phyloP scores from a whole-genome alignment of 441 rosid genomes.

The Adansonia rubrostipa region DNA sequence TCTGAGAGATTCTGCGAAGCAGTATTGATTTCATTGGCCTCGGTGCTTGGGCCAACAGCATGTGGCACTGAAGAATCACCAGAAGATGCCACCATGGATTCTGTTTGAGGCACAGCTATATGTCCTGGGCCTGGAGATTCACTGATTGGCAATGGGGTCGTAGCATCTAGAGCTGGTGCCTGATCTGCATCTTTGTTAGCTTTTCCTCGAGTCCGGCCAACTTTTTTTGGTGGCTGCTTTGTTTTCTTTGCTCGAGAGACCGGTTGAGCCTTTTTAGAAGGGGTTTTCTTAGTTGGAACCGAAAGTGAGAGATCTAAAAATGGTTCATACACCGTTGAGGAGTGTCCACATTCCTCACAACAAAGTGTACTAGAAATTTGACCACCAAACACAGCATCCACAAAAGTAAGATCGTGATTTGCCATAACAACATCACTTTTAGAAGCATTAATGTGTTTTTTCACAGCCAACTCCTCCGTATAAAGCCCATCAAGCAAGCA shows the following conservation, averaged over 20 bases:
- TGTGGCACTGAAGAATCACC: constrained; percentile 43
- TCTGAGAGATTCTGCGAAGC: constrained; percentile 42
- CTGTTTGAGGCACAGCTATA: constrained; percentile 35
- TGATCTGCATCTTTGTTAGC: constrained; percentile 47
- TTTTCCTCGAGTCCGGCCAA: constrained; percentile 51
- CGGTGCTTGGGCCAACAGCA: constrained; percentile 30
- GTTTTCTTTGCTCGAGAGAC: constrained; percentile 67
- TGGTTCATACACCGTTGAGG: constrained; percentile 83
- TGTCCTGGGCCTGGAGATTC: constrained; percentile 33
- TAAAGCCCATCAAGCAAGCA: constrained; percentile 85
- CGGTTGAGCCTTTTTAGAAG: constrained; percentile 58
- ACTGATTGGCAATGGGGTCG: constrained; percentile 38
- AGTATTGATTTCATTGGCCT: constrained; percentile 35
- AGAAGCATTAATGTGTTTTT: constrained; percentile 50
- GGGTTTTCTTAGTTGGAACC: constrained; percentile 78
- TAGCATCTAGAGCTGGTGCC: constrained; percentile 35
- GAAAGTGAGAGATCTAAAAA: constrained; percentile 93
- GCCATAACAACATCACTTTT: constrained; percentile 35
- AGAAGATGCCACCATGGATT: constrained; percentile 38
- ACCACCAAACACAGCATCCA: constrained; percentile 84
- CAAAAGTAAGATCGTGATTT: constrained; percentile 56
- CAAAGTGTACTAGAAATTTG: constrained; percentile 79
- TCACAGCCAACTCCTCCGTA: constrained; percentile 65
- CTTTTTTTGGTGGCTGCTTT: constrained; percentile 70
- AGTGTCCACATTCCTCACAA: constrained; percentile 81